Conservation (phyloP, 2,329 filamentous ascomycete genomes). For the Aureobasidium sp. region DNA sequence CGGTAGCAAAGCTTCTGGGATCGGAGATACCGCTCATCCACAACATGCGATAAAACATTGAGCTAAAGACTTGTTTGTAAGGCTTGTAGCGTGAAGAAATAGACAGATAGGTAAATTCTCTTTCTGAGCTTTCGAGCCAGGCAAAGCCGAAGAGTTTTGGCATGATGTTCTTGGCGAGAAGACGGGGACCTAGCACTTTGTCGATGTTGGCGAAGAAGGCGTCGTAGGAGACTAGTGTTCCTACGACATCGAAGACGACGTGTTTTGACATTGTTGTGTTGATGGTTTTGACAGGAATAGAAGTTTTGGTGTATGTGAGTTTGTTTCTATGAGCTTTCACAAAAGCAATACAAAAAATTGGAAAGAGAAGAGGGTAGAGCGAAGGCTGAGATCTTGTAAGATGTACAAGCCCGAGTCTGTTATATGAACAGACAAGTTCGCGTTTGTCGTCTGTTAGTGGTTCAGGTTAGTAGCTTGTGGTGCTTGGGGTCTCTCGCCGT, state of each 20-base stretch:
- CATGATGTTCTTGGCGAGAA: constrained; percentile 34
- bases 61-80: constrained; percentile 38
- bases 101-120: constrained; percentile 45
- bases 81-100: constrained; percentile 38
- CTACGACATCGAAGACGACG: constrained; percentile 41
- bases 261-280: constrained; percentile 17
- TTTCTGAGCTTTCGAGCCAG: constrained; percentile 43
- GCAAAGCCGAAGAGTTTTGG: constrained; percentile 39
- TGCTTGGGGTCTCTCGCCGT: not conserved
- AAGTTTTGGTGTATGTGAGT: not conserved
- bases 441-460: not conserved
- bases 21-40: constrained; percentile 38
- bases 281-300: not conserved
- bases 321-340: not conserved
- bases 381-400: too few relatives aligned
- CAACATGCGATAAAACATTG: constrained; percentile 45
- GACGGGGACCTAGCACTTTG: constrained; percentile 34
- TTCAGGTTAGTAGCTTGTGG: not conserved
- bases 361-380: too few relatives aligned
- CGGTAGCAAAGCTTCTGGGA: constrained; percentile 36
- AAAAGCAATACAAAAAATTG: not conserved
- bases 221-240: constrained; percentile 44
- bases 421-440: too few relatives aligned
- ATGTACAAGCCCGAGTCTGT: too few relatives aligned
- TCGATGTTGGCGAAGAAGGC: constrained; percentile 38